Evolutionary conservation across 2,329 filamentous ascomycete species (phyloP), one percentile per base, ranked within the genome.

Genomic region (Dothistroma septosporum): DNA sequence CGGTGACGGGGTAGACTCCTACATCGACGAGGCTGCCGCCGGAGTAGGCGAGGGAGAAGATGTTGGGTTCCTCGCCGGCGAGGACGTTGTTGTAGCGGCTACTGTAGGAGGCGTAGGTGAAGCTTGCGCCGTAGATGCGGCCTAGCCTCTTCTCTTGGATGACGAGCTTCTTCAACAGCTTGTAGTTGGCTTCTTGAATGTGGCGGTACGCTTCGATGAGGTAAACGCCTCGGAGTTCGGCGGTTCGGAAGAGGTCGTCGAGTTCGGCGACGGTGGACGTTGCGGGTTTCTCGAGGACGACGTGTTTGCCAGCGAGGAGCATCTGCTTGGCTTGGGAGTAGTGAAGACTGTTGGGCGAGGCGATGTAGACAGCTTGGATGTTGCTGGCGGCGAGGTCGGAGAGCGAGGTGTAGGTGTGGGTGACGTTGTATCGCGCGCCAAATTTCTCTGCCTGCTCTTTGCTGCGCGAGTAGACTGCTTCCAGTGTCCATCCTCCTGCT

Each of bases 231-330:
- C 79, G 74, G 41, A 72, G 68, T 48, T 76, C 72, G 1, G 79
- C 77, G 14, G 76, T 68, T 16, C 66, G 63, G 69, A 80, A 79
- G 12, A 81, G 69, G 31, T 76, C 70, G 37, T 78, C 73, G 3
- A 80, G 72, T 63, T 81, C 77, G 1, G 67, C 63, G 28, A 72
- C 65, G 1, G 75, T 81, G 24, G 73, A 76, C 28, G 78, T 78
- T 0, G 77, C 76, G 5, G 79, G 79, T 66, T 82, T 82, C 67
- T 82, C 79, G n/a, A 82, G 69, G 32, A 82, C 74, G 61, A 81
- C 78, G 66, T 82, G 75, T 65, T 81, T 81, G 55, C 75, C 74
- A 2, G 76, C 78, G 4, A 67, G 49, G 35, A 82, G 72, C 41
- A 78, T 70, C 16, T 69, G 66, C 61, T 78, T 78, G 16, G 79